Conservation (phyloP, 2,329 filamentous ascomycete species). For the Chaetomium sp. region DNA sequence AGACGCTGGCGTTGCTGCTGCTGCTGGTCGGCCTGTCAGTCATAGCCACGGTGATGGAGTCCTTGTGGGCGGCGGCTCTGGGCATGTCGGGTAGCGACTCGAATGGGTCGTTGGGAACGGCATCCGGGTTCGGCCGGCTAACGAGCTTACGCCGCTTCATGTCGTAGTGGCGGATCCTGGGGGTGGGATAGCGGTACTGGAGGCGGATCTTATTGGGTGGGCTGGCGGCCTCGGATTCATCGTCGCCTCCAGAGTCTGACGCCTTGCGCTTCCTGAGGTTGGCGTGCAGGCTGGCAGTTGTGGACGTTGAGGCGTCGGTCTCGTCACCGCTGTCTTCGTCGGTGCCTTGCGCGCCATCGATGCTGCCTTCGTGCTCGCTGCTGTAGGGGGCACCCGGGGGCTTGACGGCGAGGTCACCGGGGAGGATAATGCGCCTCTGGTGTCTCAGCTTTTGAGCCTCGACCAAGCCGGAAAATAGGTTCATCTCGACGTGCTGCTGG, state of each 20-base stretch:
- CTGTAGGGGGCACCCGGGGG: background rate
- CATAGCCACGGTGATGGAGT: background rate
- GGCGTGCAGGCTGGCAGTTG: conserved; percentile 29
- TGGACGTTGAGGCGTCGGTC: conserved; percentile 31
- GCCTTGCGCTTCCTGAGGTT: conserved; percentile 32
- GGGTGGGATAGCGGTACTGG: conserved; percentile 22
- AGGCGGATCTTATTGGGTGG: conserved; percentile 31
- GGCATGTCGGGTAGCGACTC: background rate
- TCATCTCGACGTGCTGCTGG: conserved; percentile 34
- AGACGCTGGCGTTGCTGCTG: conserved; percentile 20
- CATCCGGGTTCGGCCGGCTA: conserved; percentile 18
- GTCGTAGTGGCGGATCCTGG: conserved; percentile 18
- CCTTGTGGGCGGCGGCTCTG: background rate
- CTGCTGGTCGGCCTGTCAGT: background rate
- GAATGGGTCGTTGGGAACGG: conserved; percentile 13
- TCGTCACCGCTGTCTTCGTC: conserved; percentile 29
- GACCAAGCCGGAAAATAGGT: conserved; percentile 31
- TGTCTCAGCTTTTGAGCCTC: conserved; percentile 29
- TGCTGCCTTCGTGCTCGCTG: conserved; percentile 15
- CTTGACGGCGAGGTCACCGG: conserved; percentile 24
- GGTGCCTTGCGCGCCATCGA: background rate
- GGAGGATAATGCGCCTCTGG: conserved; percentile 24
- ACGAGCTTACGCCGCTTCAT: conserved; percentile 24
- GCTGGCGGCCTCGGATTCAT: background rate
- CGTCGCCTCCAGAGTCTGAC: background rate